A percentile compares a stretch with the other conserved stretches of the same genome.
phyloP scores from a whole-genome alignment of 257 asterid species.

The Misopates orontium region DNA sequence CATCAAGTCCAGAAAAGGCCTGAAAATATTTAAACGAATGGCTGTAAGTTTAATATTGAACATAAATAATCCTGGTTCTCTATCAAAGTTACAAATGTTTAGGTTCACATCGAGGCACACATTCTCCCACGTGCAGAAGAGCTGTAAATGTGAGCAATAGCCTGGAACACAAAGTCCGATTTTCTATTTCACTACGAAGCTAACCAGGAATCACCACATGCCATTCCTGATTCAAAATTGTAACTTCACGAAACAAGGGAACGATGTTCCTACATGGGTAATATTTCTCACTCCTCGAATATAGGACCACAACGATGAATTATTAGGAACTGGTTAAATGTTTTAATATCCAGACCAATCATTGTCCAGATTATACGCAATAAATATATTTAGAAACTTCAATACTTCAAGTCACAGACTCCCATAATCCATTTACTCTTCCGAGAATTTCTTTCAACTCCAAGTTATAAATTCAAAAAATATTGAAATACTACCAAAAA shows the following conservation, averaged over 20 bases:
- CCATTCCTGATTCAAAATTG: neutral
- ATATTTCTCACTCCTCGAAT: neutral
- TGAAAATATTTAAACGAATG: slow-evolving; percentile 32
- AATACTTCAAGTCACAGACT: no score
- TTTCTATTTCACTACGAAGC: no score
- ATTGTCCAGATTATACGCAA: no score
- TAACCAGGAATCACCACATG: neutral
- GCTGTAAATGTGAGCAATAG: neutral
- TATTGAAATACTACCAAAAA: neutral
- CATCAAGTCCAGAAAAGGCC: slow-evolving; percentile 98
- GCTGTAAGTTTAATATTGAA: neutral
- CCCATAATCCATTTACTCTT: no score
- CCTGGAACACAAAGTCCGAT: neutral
- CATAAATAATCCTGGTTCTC: neutral
- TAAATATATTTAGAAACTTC: neutral
- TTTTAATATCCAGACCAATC: neutral
- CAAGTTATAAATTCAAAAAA: no score
- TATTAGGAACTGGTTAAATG: neutral
- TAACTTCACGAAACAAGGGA: neutral
- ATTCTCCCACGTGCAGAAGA: slow-evolving; percentile 14
- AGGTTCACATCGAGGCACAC: neutral
- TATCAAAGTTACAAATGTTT: slow-evolving; percentile 4
- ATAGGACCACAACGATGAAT: neutral
- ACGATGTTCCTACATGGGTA: neutral
- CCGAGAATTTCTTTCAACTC: no score